A percentile compares a stretch with the other conserved stretches of the same genome.
These are phyloP conservation scores for Alternaria ethzedia DNA, from an alignment of 2,329 filamentous ascomycete genomes.

Conservation along the genomic window DNA sequence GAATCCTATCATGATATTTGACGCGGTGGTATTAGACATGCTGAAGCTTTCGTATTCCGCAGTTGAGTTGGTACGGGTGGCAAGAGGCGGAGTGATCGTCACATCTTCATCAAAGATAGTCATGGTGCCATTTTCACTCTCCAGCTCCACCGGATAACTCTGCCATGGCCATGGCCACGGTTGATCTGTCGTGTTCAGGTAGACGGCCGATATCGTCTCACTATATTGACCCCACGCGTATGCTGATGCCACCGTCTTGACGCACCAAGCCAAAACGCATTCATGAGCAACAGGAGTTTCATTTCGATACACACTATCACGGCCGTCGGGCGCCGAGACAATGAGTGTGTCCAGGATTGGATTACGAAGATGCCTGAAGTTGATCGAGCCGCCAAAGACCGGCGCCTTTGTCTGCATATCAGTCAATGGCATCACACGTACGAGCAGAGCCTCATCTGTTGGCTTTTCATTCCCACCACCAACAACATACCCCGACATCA, in stretches of 20 bases:
- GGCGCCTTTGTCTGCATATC: not conserved
- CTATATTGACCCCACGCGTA: conserved; percentile 25
- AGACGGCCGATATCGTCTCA: conserved; percentile 16
- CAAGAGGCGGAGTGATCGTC: not conserved
- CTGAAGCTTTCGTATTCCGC: too few relatives aligned
- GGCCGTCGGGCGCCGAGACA: not conserved
- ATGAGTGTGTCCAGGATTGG: conserved; percentile 26
- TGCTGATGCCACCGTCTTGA: conserved; percentile 31
- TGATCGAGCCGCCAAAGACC: conserved; percentile 14
- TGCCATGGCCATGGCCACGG: too few relatives aligned
- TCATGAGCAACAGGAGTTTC: conserved; percentile 22
- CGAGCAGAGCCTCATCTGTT: conserved; percentile 18
- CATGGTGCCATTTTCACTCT: too few relatives aligned
- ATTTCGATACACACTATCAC: conserved; percentile 10
- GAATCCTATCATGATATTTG: conserved; percentile 9
- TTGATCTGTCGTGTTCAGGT: conserved; percentile 3
- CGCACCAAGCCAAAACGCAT: conserved; percentile 37
- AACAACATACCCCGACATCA: conserved; percentile 29
- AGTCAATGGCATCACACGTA: conserved; percentile 19
- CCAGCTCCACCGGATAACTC: too few relatives aligned
- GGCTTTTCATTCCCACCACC: not conserved
- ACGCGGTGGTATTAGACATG: conserved; percentile 12
- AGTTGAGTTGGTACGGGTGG: not conserved
- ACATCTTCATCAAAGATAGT: too few relatives aligned
- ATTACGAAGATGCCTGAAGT: conserved; percentile 27